Percentiles rank a stretch among this genome's conserved stretches.
Evolutionary conservation across 345 rosid species (phyloP).

Genomic region (Hypericum perforatum): DNA sequence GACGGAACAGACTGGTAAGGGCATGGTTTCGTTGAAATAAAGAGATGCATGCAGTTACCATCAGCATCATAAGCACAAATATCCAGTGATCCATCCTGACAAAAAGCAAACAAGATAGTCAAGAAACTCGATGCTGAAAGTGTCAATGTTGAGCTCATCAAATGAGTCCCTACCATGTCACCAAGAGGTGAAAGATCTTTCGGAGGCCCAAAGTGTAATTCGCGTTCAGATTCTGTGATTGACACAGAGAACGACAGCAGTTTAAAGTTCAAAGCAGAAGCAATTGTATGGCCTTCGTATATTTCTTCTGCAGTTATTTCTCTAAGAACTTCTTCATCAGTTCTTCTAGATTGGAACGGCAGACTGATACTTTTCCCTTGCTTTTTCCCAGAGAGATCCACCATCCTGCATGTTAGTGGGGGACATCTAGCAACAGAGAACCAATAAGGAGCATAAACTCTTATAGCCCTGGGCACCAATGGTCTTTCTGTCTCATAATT

Average conservation of each 20-base stretch:
- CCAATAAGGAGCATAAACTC: constrained; percentile 91
- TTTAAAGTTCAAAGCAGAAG: constrained; percentile 82
- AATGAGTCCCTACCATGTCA: constrained; percentile 55
- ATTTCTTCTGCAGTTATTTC: constrained; percentile 82
- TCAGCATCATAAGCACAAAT: constrained; percentile 59
- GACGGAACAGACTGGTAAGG: constrained; percentile 79
- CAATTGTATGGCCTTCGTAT: constrained; percentile 75
- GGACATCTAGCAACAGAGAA: constrained; percentile 81
- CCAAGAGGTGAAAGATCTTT: constrained; percentile 84
- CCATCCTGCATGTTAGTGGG: constrained; percentile 53
- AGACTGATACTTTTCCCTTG: constrained; percentile 35
- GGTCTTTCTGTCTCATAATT: constrained; percentile 55
- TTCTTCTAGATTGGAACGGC: constrained; percentile 44
- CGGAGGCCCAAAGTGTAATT: constrained; percentile 52
- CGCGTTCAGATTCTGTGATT: constrained; percentile 37
- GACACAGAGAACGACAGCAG: constrained; percentile 57
- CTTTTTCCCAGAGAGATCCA: constrained; percentile 47
- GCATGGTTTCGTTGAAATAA: constrained; percentile 73
- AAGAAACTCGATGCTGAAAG: background rate
- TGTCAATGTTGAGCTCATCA: too few species aligned
- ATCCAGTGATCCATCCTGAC: constrained; percentile 89
- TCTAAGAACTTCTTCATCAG: constrained; percentile 27
- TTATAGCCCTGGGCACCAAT: constrained; percentile 44
- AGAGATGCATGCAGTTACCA: constrained; percentile 71
- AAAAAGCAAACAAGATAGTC: constrained; percentile 9